phyloP scores from a whole-genome alignment of 176 grass and related monocot species.

The Olyra latifolia region DNA sequence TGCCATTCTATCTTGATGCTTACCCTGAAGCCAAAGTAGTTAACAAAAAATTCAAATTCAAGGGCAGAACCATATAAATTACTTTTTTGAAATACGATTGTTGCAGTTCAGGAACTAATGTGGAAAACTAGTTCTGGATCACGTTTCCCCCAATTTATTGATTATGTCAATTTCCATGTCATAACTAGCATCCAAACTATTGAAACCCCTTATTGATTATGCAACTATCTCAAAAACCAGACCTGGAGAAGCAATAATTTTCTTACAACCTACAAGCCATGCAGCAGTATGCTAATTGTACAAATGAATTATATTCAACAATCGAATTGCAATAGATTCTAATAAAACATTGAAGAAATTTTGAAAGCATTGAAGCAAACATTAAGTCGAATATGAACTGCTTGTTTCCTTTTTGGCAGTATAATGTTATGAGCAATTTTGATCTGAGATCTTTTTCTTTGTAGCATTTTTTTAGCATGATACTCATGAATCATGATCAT shows the following conservation, averaged over 20 bases:
- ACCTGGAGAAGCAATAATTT: not conserved
- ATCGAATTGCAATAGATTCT: not conserved
- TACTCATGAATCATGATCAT: not conserved
- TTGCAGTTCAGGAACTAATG: conserved; percentile 2
- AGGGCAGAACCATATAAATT: not conserved
- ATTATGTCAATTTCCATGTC: not conserved
- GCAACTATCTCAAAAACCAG: conserved; percentile 3
- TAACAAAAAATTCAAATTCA: conserved; percentile 1
- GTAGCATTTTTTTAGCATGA: conserved; percentile 11
- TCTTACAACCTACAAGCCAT: not conserved
- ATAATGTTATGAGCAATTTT: conserved; percentile 7
- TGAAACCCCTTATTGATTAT: not conserved
- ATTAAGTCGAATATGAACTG: not conserved
- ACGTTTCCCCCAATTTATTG: not conserved
- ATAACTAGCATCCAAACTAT: conserved; percentile 18
- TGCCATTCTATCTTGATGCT: conserved; percentile 93
- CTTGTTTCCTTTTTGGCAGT: not conserved
- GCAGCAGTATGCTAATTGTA: not conserved
- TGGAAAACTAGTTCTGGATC: not conserved
- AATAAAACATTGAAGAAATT: not conserved
- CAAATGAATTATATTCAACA: not conserved
- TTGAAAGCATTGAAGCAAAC: conserved; percentile 5
- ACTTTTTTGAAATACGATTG: not conserved
- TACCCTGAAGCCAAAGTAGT: conserved; percentile 54
- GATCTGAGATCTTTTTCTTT: not conserved